Evolutionary conservation across 306 rosid genomes (phyloP).

Genomic region (Lathyrus aphaca): DNA sequence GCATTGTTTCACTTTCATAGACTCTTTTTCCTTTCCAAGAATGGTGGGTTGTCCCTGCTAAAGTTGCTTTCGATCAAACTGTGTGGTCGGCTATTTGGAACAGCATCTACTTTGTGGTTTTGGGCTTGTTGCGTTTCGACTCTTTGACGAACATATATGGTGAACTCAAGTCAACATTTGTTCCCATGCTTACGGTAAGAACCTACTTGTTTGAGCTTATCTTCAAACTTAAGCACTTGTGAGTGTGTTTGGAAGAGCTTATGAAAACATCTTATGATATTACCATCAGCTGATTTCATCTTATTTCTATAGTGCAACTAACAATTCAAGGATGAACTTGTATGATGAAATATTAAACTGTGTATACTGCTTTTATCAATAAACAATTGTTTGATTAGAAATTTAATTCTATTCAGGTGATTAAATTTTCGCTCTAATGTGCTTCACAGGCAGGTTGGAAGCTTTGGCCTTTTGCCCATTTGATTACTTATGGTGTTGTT

Average conservation of each 20-base stretch:
- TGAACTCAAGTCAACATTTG: constrained; percentile 79
- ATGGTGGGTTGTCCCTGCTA: constrained; percentile 98
- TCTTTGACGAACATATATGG: constrained; percentile 52
- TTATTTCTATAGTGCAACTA: background rate
- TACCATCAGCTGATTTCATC: constrained; percentile 23
- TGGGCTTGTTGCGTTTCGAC: constrained; percentile 82
- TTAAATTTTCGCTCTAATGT: constrained; percentile 33
- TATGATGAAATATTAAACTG: constrained; percentile 23
- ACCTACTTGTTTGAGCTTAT: constrained; percentile 13
- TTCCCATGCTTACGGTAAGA: constrained; percentile 85
- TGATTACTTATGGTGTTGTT: constrained; percentile 86
- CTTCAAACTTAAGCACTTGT: background rate
- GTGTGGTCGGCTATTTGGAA: constrained; percentile 93
- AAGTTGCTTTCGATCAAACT: constrained; percentile 93
- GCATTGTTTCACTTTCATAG: constrained; percentile 42
- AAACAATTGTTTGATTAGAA: constrained; percentile 10
- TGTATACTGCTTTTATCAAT: background rate
- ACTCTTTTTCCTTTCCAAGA: constrained; percentile 80
- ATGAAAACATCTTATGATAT: background rate
- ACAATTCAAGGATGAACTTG: no score
- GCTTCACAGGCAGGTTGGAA: constrained; percentile 92
- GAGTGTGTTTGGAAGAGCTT: background rate
- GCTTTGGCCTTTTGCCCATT: constrained; percentile 99
- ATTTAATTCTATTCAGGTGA: background rate
- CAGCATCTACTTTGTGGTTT: constrained; percentile 80